Evolutionary conservation across 2,329 filamentous ascomycete genomes (phyloP), one percentile per base, ranked within the genome.

Genomic region (Diaporthe sp.): DNA sequence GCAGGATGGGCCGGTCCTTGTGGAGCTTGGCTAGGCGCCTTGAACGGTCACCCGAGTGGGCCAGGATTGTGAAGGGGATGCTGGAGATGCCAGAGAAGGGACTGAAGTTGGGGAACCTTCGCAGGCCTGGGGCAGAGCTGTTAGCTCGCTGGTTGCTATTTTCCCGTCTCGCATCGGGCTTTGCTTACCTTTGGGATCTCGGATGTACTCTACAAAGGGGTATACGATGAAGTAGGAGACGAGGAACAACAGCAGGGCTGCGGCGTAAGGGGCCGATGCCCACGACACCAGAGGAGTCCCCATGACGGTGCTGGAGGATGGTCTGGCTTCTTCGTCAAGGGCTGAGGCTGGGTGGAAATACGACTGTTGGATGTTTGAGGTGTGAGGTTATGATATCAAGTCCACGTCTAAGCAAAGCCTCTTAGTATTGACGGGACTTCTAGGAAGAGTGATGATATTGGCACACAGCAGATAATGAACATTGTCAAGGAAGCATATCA

Each of bases 11-110:
- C 49, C 87, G 78, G 65, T 83, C 84, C 74, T 87, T 86, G 80
- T 90, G 88, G 58, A 87, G 79, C 75, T 87, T 82, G 3, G 80
- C 75, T 15, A 89, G 82, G 34, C 84, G 81, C 17, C 80, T 81
- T 2, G 87, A 88, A 19, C 87, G 85, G 75, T 85, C 85, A 0
- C 84, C 86, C 15, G 82, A 80, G 22, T 84, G 83, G 1, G 87
- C 85, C 25, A 88, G 81, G 5, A 86, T 76, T 82, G 88, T 87
- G 79, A 87, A 89, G 1, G 86, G 84, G 3, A 90, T 77, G 67
- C 86, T 84, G 8, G 85, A 85, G 46, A 88, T 82, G 17, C 86
- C 87, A 0, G 87, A 85, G 19, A 88, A 82, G 6, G 81, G 77
- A 25, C 82, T 82, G 72, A 88, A 80, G 76, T 84, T 85, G 9